phyloP scores from a whole-genome alignment of 805 yeast species.

The Diddensiella santjacobensis region DNA sequence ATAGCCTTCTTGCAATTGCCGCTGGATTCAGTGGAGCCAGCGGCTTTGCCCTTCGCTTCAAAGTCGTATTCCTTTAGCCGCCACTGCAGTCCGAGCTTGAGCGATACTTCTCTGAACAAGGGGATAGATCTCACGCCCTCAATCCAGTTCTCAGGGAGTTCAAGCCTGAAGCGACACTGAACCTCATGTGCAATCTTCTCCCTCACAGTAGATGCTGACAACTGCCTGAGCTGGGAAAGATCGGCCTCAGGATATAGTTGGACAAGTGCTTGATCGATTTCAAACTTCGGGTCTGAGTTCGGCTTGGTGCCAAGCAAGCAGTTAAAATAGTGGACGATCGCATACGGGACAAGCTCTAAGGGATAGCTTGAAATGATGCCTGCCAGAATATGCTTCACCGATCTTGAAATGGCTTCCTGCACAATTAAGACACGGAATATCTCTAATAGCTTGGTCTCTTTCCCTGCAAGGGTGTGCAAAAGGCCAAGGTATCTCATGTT shows the following conservation, averaged over 20 bases:
- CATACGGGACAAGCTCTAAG: constrained; percentile 49
- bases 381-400: constrained; percentile 70
- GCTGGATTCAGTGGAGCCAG: constrained; percentile 28
- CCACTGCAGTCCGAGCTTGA: constrained; percentile 87
- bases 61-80: constrained; percentile 47
- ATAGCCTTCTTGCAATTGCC: constrained; percentile 12
- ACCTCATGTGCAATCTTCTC: constrained; percentile 51
- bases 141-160: constrained; percentile 47
- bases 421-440: constrained; percentile 47
- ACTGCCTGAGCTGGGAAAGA: constrained; percentile 38
- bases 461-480: constrained; percentile 34
- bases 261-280: constrained; percentile 40
- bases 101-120: constrained; percentile 66
- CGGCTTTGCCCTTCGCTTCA: constrained; percentile 37
- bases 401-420: constrained; percentile 77
- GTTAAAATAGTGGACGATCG: constrained; percentile 70
- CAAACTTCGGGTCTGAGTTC: constrained; percentile 40
- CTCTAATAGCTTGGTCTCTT: constrained; percentile 35
- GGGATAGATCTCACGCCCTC: constrained; percentile 39
- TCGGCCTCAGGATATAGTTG: constrained; percentile 41
- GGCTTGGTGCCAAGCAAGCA: constrained; percentile 42
- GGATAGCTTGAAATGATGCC: constrained; percentile 46
- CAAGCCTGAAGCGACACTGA: constrained; percentile 57
- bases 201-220: constrained; percentile 47
- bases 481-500: constrained; percentile 83